Evolutionary conservation across 805 yeast genomes (phyloP).

Genomic region (Candida sphagnicola): DNA sequence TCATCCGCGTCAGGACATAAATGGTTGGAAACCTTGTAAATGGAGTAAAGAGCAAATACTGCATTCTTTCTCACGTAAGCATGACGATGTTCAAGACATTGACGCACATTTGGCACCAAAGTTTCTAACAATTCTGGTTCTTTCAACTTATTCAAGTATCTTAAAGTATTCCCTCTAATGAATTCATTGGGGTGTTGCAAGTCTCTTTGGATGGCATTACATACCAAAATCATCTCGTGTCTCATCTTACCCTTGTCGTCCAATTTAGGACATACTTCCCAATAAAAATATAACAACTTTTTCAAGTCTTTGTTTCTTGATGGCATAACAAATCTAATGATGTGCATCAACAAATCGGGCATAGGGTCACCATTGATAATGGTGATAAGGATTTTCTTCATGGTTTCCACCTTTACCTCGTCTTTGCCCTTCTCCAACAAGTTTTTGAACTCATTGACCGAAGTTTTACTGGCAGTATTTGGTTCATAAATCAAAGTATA

Average conservation of each 20-base stretch:
- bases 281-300: slow-evolving; percentile 88
- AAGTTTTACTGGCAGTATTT: slow-evolving; percentile 55
- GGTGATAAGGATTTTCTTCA: slow-evolving; percentile 80
- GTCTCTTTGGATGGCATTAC: slow-evolving; percentile 96
- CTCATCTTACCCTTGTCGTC: slow-evolving; percentile 86
- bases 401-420: slow-evolving; percentile 80
- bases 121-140: slow-evolving; percentile 96
- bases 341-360: slow-evolving; percentile 93
- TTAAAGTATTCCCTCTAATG: slow-evolving; percentile 90
- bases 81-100: slow-evolving; percentile 92
- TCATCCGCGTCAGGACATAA: slow-evolving; percentile 95
- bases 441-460: slow-evolving; percentile 69
- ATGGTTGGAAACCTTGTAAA: slow-evolving; percentile 78
- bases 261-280: slow-evolving; percentile 96
- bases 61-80: slow-evolving; percentile 98
- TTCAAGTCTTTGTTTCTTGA: slow-evolving; percentile 86
- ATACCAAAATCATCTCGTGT: slow-evolving; percentile 97
- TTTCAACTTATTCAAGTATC: slow-evolving; percentile 84
- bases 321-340: slow-evolving; percentile 96
- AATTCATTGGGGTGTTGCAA: slow-evolving; percentile 97
- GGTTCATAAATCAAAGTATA: slow-evolving; percentile 83
- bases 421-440: slow-evolving; percentile 87
- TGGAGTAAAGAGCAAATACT: slow-evolving; percentile 81
- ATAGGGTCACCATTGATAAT: slow-evolving; percentile 91
- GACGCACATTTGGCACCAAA: slow-evolving; percentile 86